Evolutionary conservation across 202 grass and related monocot species (phyloP).

Genomic region (Digitaria exilis): DNA sequence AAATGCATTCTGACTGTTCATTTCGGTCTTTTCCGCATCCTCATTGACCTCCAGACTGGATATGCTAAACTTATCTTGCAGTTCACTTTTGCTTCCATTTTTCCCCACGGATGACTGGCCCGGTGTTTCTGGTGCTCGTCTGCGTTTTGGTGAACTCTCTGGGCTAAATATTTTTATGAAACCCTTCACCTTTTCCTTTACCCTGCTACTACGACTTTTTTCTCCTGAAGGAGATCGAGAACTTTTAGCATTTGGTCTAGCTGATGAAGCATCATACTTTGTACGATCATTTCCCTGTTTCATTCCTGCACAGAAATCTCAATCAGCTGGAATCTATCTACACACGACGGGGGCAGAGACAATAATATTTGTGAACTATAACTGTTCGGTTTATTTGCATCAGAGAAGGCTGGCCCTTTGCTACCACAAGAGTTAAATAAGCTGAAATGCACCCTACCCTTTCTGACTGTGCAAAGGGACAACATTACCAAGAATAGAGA

Average conservation of each 20-base stretch:
- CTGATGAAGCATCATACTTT: constrained; percentile 43
- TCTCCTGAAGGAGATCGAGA: constrained; percentile 53
- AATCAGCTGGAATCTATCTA: constrained; percentile 29
- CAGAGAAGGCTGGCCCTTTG: not conserved
- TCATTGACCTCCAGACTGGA: constrained; percentile 42
- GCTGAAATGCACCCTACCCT: not conserved
- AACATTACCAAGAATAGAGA: not conserved
- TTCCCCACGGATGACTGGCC: constrained; percentile 52
- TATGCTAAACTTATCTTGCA: constrained; percentile 53
- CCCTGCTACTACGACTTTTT: constrained; percentile 64
- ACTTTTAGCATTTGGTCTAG: constrained; percentile 45
- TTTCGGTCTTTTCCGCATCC: constrained; percentile 45
- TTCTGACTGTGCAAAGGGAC: not conserved
- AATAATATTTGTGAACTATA: not conserved
- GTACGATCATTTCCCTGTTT: constrained; percentile 31
- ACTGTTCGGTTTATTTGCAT: not conserved
- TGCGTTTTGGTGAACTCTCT: constrained; percentile 71
- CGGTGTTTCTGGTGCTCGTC: constrained; percentile 39
- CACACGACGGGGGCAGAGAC: not conserved
- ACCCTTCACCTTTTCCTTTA: constrained; percentile 73
- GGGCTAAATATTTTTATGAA: constrained; percentile 88
- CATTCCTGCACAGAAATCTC: constrained; percentile 40
- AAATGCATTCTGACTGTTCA: constrained; percentile 45
- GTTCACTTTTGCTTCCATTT: constrained; percentile 53
- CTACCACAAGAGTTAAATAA: constrained; percentile 8